A percentile compares a stretch with the other conserved stretches of the same genome.
Conservation (phyloP, 2,329 filamentous ascomycete genomes). For the Scedosporium dehoogii region DNA sequence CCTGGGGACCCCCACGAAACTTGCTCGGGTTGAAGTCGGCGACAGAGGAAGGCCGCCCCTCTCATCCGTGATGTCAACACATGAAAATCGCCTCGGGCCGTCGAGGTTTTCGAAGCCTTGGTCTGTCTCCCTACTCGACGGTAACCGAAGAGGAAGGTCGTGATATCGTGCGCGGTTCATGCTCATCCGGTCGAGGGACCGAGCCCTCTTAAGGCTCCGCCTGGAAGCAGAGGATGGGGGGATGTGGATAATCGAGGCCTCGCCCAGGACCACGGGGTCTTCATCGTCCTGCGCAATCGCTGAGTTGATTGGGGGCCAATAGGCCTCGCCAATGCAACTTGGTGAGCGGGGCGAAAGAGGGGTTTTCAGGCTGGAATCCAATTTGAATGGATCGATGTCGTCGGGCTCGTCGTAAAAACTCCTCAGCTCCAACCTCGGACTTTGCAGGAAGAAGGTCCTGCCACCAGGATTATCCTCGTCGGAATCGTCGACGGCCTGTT, state of each 20-base stretch:
- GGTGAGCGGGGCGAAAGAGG: slow-evolving; percentile 15
- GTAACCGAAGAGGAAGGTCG: slow-evolving; percentile 13
- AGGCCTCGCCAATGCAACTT: slow-evolving; percentile 25
- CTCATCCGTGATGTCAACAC: slow-evolving; percentile 15
- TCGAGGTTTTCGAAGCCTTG: slow-evolving; percentile 8
- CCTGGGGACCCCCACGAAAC: background rate
- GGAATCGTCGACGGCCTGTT: background rate
- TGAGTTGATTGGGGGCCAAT: slow-evolving; percentile 12
- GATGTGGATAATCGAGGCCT: slow-evolving; percentile 29
- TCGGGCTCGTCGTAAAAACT: slow-evolving; percentile 17
- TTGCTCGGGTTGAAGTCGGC: background rate
- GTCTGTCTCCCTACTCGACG: background rate
- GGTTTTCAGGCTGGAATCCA: slow-evolving; percentile 13
- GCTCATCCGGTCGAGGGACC: slow-evolving; percentile 27
- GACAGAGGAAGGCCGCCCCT: background rate
- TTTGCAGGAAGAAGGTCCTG: slow-evolving; percentile 6
- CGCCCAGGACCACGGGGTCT: slow-evolving; percentile 28
- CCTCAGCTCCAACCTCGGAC: slow-evolving; percentile 19
- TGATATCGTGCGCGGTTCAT: slow-evolving; percentile 19
- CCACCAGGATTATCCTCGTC: background rate
- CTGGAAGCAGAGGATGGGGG: slow-evolving; percentile 15
- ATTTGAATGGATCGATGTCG: slow-evolving; percentile 10
- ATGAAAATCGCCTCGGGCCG: slow-evolving; percentile 17
- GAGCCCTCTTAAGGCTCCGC: slow-evolving; percentile 19
- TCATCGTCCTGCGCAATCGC: slow-evolving; percentile 17